Evolutionary conservation across 768 basidiomycete genomes (phyloP).

Genomic region (Boletellus ananiceps): DNA sequence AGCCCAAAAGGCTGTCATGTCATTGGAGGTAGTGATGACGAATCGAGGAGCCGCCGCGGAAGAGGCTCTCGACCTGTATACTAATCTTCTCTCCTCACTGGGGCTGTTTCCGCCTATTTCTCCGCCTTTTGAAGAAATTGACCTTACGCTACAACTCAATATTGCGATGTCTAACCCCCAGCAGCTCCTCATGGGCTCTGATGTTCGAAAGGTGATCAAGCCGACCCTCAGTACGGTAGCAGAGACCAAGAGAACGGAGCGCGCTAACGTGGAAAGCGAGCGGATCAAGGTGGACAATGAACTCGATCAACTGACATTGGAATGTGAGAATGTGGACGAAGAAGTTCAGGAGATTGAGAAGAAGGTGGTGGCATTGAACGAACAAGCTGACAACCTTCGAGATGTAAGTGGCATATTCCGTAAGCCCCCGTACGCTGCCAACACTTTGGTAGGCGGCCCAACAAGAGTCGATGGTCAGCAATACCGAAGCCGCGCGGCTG

Average conservation of each 20-base stretch:
- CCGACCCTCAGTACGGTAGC: constrained; percentile 71
- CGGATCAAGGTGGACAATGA: constrained; percentile 79
- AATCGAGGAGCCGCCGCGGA: constrained; percentile 79
- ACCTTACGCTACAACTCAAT: constrained; percentile 80
- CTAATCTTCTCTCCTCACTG: constrained; percentile 64
- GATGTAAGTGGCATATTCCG: constrained; percentile 49
- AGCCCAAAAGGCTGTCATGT: constrained; percentile 65
- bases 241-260: constrained; percentile 66
- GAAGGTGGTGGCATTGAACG: constrained; percentile 62
- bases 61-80: constrained; percentile 77
- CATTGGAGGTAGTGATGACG: constrained; percentile 78
- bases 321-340: constrained; percentile 79
- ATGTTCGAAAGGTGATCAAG: constrained; percentile 69
- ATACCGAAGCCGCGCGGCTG: constrained; percentile 58
- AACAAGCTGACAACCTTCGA: constrained; percentile 77
- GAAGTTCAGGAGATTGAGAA: constrained; percentile 71
- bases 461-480: constrained; percentile 65
- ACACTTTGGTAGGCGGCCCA: constrained; percentile 57
- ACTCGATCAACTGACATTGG: constrained; percentile 67
- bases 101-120: constrained; percentile 75
- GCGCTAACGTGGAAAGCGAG: constrained; percentile 69
- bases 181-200: constrained; percentile 61
- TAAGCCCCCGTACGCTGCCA: not conserved
- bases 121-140: constrained; percentile 63
- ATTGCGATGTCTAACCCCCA: constrained; percentile 67